A percentile compares a stretch with the other conserved stretches of the same genome.
Conservation (phyloP, 139 green algal species). For the Chlamydomonas applanata region DNA sequence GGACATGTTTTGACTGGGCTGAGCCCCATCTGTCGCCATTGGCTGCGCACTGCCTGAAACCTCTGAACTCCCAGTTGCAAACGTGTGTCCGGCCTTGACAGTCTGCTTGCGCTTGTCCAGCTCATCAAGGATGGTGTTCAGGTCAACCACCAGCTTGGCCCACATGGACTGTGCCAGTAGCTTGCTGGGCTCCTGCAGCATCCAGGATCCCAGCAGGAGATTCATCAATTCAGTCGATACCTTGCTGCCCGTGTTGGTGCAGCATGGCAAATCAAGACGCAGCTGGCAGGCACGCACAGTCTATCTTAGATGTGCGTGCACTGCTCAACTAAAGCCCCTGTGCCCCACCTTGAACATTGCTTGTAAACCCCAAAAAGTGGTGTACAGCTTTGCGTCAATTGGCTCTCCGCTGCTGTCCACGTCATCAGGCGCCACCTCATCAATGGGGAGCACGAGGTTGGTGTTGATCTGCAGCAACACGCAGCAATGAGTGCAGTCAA, state of each 20-base stretch:
- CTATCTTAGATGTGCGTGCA: background rate
- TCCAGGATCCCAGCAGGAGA: background rate
- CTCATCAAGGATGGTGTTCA: constrained; percentile 26
- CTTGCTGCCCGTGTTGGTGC: background rate
- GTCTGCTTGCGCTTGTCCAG: constrained; percentile 9
- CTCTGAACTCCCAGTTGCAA: background rate
- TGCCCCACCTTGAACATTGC: constrained; percentile 33
- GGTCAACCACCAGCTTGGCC: constrained; percentile 18
- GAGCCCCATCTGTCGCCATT: too few species aligned
- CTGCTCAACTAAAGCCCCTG: background rate
- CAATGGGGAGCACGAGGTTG: constrained; percentile 31
- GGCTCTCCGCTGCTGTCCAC: constrained; percentile 26
- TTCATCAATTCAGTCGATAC: background rate
- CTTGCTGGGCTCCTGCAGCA: constrained; percentile 25
- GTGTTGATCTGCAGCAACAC: constrained; percentile 25
- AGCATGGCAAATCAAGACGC: background rate
- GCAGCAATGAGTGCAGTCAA: background rate
- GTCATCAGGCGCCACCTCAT: constrained; percentile 30
- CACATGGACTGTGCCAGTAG: constrained; percentile 25
- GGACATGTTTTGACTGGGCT: background rate
- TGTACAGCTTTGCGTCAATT: constrained; percentile 51
- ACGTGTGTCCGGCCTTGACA: constrained; percentile 6
- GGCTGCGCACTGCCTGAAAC: background rate
- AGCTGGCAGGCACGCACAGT: background rate
- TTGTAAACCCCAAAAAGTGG: constrained; percentile 80